Percentiles rank a stretch among this genome's conserved stretches.
phyloP scores from a whole-genome alignment of 768 basidiomycete genomes.

The Suillus discolor region DNA sequence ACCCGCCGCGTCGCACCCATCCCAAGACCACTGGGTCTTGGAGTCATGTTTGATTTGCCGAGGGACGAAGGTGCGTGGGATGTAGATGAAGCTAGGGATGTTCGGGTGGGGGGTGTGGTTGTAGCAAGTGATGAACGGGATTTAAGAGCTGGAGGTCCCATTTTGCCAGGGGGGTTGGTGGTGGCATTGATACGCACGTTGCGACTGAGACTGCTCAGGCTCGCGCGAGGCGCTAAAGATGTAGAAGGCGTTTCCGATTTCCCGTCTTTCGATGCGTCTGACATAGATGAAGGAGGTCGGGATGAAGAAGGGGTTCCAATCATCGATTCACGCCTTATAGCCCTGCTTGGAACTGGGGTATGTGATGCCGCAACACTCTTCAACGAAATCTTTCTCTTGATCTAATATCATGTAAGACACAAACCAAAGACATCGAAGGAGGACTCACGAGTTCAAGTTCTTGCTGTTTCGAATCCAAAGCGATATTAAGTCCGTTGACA shows the following conservation, averaged over 20 bases:
- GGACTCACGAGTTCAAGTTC: conserved; percentile 82
- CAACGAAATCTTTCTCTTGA: conserved; percentile 8
- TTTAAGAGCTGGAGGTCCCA: conserved; percentile 51
- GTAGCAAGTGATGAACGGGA: conserved; percentile 39
- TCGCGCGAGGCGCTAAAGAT: conserved; percentile 29
- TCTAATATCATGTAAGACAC: conserved; percentile 13
- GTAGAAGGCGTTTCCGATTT: conserved; percentile 34
- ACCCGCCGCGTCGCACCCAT: conserved; percentile 25
- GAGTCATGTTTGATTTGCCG: conserved; percentile 19
- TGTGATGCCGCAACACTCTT: background rate
- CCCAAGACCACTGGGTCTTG: conserved; percentile 15
- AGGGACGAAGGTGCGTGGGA: conserved; percentile 36
- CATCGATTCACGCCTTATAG: conserved; percentile 53
- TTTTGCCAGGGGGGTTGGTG: conserved; percentile 30
- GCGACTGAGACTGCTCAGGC: conserved; percentile 45
- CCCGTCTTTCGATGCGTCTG: conserved; percentile 48
- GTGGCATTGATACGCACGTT: conserved; percentile 49
- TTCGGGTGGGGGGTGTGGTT: conserved; percentile 35
- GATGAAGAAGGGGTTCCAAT: conserved; percentile 52
- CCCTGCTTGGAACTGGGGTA: background rate
- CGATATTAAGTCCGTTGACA: conserved; percentile 82
- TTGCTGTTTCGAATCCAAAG: conserved; percentile 92
- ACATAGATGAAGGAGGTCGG: conserved; percentile 60
- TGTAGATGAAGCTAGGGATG: conserved; percentile 1
- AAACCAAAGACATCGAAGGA: conserved; percentile 9